phyloP scores from a whole-genome alignment of 1,284 basidiomycete genomes.

The Trichosporon coremiiforme region DNA sequence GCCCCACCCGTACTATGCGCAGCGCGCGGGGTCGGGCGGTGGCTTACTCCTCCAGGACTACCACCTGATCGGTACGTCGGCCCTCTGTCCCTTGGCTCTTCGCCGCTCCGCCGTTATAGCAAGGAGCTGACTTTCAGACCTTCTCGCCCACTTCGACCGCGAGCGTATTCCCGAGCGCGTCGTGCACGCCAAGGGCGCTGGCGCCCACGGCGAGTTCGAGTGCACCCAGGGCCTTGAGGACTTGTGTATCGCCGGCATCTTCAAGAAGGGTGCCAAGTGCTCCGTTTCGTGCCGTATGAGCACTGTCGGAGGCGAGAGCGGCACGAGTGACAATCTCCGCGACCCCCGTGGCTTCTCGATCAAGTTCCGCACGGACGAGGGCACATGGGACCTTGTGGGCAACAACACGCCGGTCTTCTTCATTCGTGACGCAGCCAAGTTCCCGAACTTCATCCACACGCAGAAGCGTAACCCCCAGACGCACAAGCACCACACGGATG shows the following conservation, averaged over 20 bases:
- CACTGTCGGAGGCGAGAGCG: constrained; percentile 69
- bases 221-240: constrained; percentile 80
- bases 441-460: constrained; percentile 86
- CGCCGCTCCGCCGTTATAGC: not conserved
- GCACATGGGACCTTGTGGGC: constrained; percentile 82
- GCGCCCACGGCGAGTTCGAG: constrained; percentile 90
- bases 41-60: constrained; percentile 82
- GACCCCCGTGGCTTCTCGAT: constrained; percentile 90
- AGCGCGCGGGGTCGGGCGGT: constrained; percentile 73
- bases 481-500: constrained; percentile 28
- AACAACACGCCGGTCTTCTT: constrained; percentile 74
- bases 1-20: constrained; percentile 65
- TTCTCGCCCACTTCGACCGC: constrained; percentile 61
- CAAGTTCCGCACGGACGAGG: constrained; percentile 86
- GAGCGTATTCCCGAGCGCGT: constrained; percentile 88
- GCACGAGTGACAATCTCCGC: constrained; percentile 79
- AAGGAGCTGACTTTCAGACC: constrained; percentile 11
- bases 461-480: constrained; percentile 67
- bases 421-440: constrained; percentile 64
- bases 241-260: constrained; percentile 72
- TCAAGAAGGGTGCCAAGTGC: constrained; percentile 72
- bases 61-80: constrained; percentile 29
- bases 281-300: constrained; percentile 57
- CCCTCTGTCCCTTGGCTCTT: not conserved
- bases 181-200: constrained; percentile 62